Evolutionary conservation across 192 early-diverging fungal species (phyloP), one percentile per base, ranked within the genome.

Genomic region (Phycomyces nitens): DNA sequence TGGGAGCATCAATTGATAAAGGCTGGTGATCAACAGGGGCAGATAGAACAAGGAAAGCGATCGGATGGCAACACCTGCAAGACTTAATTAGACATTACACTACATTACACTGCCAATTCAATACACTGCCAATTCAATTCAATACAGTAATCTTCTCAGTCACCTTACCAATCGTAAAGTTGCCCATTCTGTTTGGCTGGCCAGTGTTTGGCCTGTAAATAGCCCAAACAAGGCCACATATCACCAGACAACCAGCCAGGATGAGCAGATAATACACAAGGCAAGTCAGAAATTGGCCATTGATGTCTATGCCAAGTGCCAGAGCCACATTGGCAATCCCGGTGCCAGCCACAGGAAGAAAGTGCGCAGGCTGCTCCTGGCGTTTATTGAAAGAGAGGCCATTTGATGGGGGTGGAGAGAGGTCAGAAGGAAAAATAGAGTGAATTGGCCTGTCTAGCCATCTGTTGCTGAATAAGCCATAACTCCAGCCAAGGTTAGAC

Each of bases 401-500:
- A 7, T 34, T 34, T 34, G 29, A 34, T 34, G 2, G 29, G 7
- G 29, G 7, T 34, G 29, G n/a, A n/a, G n/a, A 34, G 7, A 34
- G 3, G 7, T 34, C 29, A 5, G 29, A 34, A 5, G 29, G 29
- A 34, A 34, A 34, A 7, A 34, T 34, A 7, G 3, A 5, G 29
- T 34, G 7, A 7, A 34, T 34, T 7, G 44, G 5, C 2, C 4
- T 11, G 15, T 47, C 18, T 2, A 47, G 44, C 44, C 44, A 47
- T n/a, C 12, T 18, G 44, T 18, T 47, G 44, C 5, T 3, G 18
- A 66, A 66, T 11, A 66, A 5, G 14, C 52, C 16, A 9, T 14
- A 54, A n/a, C 51, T 71, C 77, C 77, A 79, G n/a, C 69, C 68
- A 38, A 79, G 76, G 23, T 76, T 63, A 0, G 73, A 70, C 0